A percentile compares a stretch with the other conserved stretches of the same genome.
phyloP scores from a whole-genome alignment of 352 stramenopile genomes.

The Pythium utonaiense region DNA sequence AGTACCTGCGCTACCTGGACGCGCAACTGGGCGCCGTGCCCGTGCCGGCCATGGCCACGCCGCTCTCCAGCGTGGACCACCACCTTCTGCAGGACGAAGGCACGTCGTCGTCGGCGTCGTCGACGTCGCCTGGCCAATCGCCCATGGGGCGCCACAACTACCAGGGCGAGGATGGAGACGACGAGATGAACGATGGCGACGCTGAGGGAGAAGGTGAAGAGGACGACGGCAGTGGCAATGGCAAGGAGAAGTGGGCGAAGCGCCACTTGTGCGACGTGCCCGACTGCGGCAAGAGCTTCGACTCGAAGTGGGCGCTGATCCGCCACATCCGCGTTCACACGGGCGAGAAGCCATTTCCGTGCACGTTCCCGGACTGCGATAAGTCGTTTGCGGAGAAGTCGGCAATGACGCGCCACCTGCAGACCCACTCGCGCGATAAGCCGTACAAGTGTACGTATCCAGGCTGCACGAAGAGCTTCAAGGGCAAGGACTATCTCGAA shows the following conservation, averaged over 20 bases:
- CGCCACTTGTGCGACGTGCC: conserved; percentile 61
- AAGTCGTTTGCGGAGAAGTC: conserved; percentile 90
- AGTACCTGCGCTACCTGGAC: conserved; percentile 26
- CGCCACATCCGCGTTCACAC: conserved; percentile 87
- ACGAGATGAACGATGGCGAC: conserved; percentile 9
- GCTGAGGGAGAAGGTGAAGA: conserved; percentile 8
- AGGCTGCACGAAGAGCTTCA: conserved; percentile 86
- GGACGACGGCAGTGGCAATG: conserved; percentile 3
- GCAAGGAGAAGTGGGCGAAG: conserved; percentile 63
- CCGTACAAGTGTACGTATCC: conserved; percentile 85
- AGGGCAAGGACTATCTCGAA: conserved; percentile 82
- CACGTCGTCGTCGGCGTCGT: conserved; percentile 24
- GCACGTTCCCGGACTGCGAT: conserved; percentile 75
- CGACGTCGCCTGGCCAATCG: conserved; percentile 19
- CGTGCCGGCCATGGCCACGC: conserved; percentile 1
- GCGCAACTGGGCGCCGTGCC: conserved; percentile 2
- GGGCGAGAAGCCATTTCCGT: conserved; percentile 85
- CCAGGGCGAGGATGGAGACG: neutral
- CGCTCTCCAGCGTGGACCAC: conserved; percentile 18
- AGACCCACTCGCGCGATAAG: conserved; percentile 83
- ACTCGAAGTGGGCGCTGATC: conserved; percentile 83
- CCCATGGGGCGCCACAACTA: neutral
- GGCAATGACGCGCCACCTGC: conserved; percentile 80
- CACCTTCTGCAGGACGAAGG: conserved; percentile 23
- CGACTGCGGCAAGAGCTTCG: conserved; percentile 81